Base-by-base conservation (phyloP, 2,329 filamentous ascomycete species). In the Rutstroemia sp. region DNA sequence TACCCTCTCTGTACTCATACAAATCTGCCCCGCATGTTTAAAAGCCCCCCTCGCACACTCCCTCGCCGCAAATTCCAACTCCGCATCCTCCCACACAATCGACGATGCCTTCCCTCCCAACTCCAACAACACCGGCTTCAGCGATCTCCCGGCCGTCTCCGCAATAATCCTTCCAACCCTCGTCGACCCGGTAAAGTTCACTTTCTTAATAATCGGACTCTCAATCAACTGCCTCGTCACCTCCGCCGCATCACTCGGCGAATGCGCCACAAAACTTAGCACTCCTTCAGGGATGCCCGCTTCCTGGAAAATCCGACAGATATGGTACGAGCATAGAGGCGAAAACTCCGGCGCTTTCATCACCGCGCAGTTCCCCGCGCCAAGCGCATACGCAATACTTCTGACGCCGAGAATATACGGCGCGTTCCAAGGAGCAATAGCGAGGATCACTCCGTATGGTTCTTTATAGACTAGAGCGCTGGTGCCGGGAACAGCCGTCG, bases 161-260 rank as follows among this genome's bases (percentile, higher is more conserved):
- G 82, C 87, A 57, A 95, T 83, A 67, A 90, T 86, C 34, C 82
- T 79, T 1, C 90, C 90, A 0, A 94, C 85, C 0, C 70, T 70
- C 0, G 89, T 91, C 65, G 82, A 87, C 36, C 90, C 90, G 0
- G 90, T 95, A 71, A 95, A 95, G 73, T 90, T 94, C 69, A 95
- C 78, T 74, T 95, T 95, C 69, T 83, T 86, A 56, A 95, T 73
- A 0, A 76, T 75, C 0, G 81, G 80, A 64, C 88, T 76, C 48
- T 81, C 78, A 61, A 95, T 88, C 30, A 94, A 70, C 1, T 81
- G 74, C 27, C 77, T 78, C 0, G 88, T 92, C 34, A 92, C 75
- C 12, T 78, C 75, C 0, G 84, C 77, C 0, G 88, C 89, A 62
- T 87, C 80, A 56, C 83, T 77, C 56, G 83, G 81, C 3, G 84